Evolutionary conservation across 2,329 filamentous ascomycete genomes (phyloP).

Genomic region (Cucurbitaria berberidis): DNA sequence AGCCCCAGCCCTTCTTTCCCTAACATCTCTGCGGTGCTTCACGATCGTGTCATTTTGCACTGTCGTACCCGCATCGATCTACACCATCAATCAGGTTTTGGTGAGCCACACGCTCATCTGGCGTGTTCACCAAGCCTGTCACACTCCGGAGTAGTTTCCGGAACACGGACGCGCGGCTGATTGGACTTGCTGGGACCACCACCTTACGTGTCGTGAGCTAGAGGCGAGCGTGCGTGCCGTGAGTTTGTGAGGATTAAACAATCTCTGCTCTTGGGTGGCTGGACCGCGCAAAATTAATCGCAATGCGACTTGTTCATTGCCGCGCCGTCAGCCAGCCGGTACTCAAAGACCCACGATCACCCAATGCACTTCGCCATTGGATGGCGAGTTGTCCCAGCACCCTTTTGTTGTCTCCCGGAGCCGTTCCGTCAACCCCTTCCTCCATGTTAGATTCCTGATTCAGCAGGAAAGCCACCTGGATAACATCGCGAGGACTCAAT

Average conservation of each 20-base stretch:
- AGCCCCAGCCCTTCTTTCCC: slow-evolving; percentile 5
- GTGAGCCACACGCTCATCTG: too few species aligned
- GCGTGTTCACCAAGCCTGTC: too few species aligned
- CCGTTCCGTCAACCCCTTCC: slow-evolving; percentile 50
- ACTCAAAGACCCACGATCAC: slow-evolving; percentile 82
- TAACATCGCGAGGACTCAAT: slow-evolving; percentile 66
- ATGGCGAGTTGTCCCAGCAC: slow-evolving; percentile 83
- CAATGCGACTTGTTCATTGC: slow-evolving; percentile 28
- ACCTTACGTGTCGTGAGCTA: too few species aligned
- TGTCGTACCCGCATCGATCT: too few species aligned
- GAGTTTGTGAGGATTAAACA: too few species aligned
- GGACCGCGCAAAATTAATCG: slow-evolving; percentile 8
- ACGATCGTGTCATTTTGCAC: neutral
- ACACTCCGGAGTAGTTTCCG: too few species aligned
- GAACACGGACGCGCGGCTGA: too few species aligned
- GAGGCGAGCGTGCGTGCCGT: too few species aligned
- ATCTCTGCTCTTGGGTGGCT: neutral
- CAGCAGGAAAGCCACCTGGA: slow-evolving; percentile 69
- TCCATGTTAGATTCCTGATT: slow-evolving; percentile 60
- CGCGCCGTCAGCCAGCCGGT: slow-evolving; percentile 74
- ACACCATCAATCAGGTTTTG: too few species aligned
- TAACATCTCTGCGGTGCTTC: neutral
- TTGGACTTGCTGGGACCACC: too few species aligned
- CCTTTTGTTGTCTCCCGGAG: slow-evolving; percentile 54
- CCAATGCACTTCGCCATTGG: slow-evolving; percentile 89